phyloP scores from a whole-genome alignment of 163 green algal species.

The Scenedesmus sp. region DNA sequence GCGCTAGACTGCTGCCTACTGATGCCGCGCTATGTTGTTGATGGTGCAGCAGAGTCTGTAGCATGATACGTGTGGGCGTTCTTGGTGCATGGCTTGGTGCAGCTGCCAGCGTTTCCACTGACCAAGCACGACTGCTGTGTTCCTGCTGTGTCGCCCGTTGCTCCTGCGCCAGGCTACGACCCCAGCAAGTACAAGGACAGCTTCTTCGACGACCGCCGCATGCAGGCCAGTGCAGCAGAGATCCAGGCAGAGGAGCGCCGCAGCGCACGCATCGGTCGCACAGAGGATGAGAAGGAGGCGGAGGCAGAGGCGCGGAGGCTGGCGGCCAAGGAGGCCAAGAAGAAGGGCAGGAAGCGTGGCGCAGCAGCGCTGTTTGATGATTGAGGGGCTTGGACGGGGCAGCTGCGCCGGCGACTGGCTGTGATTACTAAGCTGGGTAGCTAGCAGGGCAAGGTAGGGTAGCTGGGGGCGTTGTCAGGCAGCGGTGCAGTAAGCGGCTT shows the following conservation, averaged over 20 bases:
- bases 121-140: not conserved
- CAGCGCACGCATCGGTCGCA: slow-evolving; percentile 49
- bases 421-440: too few relatives aligned
- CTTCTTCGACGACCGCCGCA: slow-evolving; percentile 53
- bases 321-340: slow-evolving; percentile 35
- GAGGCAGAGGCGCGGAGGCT: slow-evolving; percentile 43
- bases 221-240: slow-evolving; percentile 56
- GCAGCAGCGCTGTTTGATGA: slow-evolving; percentile 43
- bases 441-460: too few relatives aligned
- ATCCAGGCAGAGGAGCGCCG: slow-evolving; percentile 60
- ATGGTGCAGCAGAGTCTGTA: not conserved
- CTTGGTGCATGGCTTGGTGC: not conserved
- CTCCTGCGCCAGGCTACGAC: slow-evolving; percentile 53
- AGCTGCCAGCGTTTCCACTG: not conserved
- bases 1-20: not conserved
- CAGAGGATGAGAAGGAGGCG: slow-evolving; percentile 55
- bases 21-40: not conserved
- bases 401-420: too few relatives aligned
- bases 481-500: too few relatives aligned
- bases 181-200: slow-evolving; percentile 53
- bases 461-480: too few relatives aligned
- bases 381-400: not conserved
- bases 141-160: too few relatives aligned
- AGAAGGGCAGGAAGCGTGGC: slow-evolving; percentile 6
- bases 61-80: not conserved